Evolutionary conservation across 345 rosid species (phyloP).

Genomic region (Populus deltoides): DNA sequence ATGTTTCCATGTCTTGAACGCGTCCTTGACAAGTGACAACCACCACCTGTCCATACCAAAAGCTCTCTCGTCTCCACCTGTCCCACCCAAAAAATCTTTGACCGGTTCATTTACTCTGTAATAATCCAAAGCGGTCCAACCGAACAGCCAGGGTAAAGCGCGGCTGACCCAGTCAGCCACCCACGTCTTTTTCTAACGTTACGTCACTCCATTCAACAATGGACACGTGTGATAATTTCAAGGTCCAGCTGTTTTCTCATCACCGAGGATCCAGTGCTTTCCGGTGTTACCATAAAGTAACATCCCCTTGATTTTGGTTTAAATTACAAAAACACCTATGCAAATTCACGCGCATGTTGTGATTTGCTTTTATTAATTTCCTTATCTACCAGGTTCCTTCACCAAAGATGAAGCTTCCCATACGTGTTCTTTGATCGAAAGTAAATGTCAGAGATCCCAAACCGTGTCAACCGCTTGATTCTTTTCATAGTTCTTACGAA

Average conservation of each 20-base stretch:
- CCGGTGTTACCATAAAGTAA: background rate
- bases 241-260: slow-evolving; percentile 25
- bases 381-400: background rate
- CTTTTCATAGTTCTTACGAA: background rate
- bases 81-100: background rate
- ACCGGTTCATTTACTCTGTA: background rate
- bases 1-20: background rate
- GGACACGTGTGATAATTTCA: slow-evolving; percentile 8
- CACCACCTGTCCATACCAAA: background rate
- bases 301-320: background rate
- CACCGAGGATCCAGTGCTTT: background rate
- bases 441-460: background rate
- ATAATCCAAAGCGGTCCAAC: background rate
- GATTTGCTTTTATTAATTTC: background rate
- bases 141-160: slow-evolving; percentile 3
- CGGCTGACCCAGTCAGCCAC: background rate
- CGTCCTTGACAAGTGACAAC: background rate
- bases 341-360: background rate
- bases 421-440: background rate
- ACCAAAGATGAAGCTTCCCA: background rate
- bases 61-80: background rate
- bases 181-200: slow-evolving; percentile 15
- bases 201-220: slow-evolving; percentile 5
- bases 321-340: slow-evolving; percentile 11
- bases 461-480: background rate